Base-by-base conservation (phyloP, 306 rosid species). In the Luffa acutangula region DNA sequence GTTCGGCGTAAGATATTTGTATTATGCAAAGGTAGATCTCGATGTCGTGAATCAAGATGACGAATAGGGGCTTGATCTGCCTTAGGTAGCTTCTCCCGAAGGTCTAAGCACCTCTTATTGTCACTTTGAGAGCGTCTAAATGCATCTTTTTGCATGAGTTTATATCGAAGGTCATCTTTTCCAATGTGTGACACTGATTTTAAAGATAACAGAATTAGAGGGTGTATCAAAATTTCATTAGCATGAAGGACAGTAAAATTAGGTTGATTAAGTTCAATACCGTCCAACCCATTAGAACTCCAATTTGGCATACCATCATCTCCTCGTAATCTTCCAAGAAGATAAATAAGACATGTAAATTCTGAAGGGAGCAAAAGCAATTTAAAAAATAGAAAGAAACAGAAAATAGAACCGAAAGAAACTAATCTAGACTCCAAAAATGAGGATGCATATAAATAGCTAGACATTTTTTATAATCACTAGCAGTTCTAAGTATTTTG, bases 71-170 rank as follows among this genome's bases (percentile, higher is more conserved):
- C 39, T 52, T 79, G 66, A 80, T 56, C 80, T 46, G 91, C 48
- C 88, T 90, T 95, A 75, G 91, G 83, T 69, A 95, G 87, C 85
- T 91, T 95, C 83, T 93, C 97, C 58, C 99, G 96, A 54, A 95
- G 97, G 77, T 95, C 99, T 20, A 80, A 78, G 21, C 73, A 87
- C 86, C 88, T 88, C 82, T 71, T 83, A 17, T 85, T 87, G 72
- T 84, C 81, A 79, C 88, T 83, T 45, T 84, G 87, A 67, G 83
- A 77, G 33, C 79, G 83, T 84, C 88, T 84, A n/a, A 72, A 79
- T 39, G 91, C 88, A 85, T 82, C 87, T 86, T 93, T 95, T 76
- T 52, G 87, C 90, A 91, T 85, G 80, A 95, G 97, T 85, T 93
- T 95, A 82, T 85, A 81, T 20, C 97, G 96, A 21, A 95, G 99